These are phyloP conservation scores for Zostera marina DNA, from an alignment of 116 monocot species.

Conservation along the genomic window DNA sequence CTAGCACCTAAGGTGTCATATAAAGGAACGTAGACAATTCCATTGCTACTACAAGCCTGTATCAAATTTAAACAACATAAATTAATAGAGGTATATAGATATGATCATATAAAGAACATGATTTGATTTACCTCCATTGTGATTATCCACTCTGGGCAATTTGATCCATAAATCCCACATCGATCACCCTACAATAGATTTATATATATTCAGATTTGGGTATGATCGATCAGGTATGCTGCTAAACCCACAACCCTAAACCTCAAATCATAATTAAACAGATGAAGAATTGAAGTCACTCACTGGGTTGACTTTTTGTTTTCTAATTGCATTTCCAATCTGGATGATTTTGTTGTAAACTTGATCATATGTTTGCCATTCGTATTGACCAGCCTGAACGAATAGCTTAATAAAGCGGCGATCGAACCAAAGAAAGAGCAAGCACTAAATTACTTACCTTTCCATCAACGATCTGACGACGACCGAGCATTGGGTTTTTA, in stretches of 20 bases:
- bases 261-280: too few relatives aligned
- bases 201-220: too few relatives aligned
- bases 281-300: too few relatives aligned
- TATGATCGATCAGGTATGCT: too few relatives aligned
- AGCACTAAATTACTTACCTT: slow-evolving; percentile 28
- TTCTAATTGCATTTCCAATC: slow-evolving; percentile 49
- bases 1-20: slow-evolving; percentile 75
- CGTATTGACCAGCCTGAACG: slow-evolving; percentile 39
- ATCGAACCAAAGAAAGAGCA: background rate
- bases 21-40: slow-evolving; percentile 80
- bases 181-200: slow-evolving; percentile 65
- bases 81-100: too few relatives aligned
- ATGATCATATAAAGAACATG: too few relatives aligned
- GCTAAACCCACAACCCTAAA: too few relatives aligned
- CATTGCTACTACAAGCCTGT: slow-evolving; percentile 86
- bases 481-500: slow-evolving; percentile 75
- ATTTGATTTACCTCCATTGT: slow-evolving; percentile 77
- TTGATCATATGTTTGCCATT: slow-evolving; percentile 72
- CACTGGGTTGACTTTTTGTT: slow-evolving; percentile 39
- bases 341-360: slow-evolving; percentile 43
- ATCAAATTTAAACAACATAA: too few relatives aligned
- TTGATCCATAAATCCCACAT: slow-evolving; percentile 91
- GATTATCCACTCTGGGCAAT: slow-evolving; percentile 87
- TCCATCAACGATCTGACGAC: slow-evolving; percentile 45
- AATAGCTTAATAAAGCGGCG: background rate